These are phyloP conservation scores for Sugiyamaella novakii DNA, from an alignment of 1,139 yeast genomes.

Conservation along the genomic window DNA sequence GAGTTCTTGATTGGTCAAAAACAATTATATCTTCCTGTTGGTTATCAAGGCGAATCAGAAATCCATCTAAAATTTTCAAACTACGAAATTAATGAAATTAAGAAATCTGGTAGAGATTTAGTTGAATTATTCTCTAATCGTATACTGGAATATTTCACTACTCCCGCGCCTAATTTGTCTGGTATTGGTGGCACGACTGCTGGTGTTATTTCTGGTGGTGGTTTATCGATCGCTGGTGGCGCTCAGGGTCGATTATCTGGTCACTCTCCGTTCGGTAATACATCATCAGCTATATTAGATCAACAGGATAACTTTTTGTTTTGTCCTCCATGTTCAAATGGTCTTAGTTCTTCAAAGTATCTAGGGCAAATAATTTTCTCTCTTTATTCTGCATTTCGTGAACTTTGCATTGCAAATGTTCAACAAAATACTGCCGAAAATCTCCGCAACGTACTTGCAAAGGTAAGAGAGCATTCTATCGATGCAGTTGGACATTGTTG, in stretches of 20 bases:
- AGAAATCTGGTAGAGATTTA: slow-evolving; percentile 34
- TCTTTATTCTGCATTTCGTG: slow-evolving; percentile 47
- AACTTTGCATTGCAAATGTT: slow-evolving; percentile 31
- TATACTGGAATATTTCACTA: slow-evolving; percentile 19
- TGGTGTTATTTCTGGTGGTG: slow-evolving; percentile 9
- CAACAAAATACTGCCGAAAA: slow-evolving; percentile 29
- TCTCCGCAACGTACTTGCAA: slow-evolving; percentile 43
- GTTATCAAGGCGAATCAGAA: slow-evolving; percentile 48
- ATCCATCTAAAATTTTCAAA: slow-evolving; percentile 39
- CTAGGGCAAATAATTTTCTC: slow-evolving; percentile 48
- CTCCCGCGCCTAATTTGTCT: neutral
- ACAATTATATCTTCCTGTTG: slow-evolving; percentile 47
- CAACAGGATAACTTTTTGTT: slow-evolving; percentile 50
- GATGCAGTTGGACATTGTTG: slow-evolving; percentile 53
- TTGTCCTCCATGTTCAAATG: slow-evolving; percentile 62
- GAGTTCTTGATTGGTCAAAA: slow-evolving; percentile 50
- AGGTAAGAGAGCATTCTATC: slow-evolving; percentile 48
- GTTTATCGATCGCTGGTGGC: slow-evolving; percentile 18
- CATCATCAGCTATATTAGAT: slow-evolving; percentile 1
- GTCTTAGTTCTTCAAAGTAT: slow-evolving; percentile 56
- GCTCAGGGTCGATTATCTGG: slow-evolving; percentile 6
- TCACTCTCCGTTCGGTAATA: neutral
- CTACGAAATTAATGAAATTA: slow-evolving; percentile 36
- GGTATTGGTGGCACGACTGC: neutral
- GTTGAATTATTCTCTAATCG: slow-evolving; percentile 36